Conservation (phyloP, 1,284 basidiomycete genomes). For the Puccinia horiana region DNA sequence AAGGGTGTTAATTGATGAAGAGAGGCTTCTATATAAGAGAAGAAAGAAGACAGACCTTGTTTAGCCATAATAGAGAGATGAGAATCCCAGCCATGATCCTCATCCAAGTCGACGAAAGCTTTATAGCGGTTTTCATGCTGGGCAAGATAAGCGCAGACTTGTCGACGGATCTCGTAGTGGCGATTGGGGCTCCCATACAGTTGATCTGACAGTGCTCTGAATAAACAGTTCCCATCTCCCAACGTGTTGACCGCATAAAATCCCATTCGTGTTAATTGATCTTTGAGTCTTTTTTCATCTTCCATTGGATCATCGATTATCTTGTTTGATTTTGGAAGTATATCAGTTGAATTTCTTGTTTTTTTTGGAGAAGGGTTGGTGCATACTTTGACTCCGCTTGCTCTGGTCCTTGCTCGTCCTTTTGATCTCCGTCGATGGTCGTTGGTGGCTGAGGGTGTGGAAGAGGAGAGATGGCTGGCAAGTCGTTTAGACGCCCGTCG, state of each 20-base stretch:
- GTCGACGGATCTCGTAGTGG: slow-evolving; percentile 70
- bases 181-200: slow-evolving; percentile 73
- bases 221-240: slow-evolving; percentile 85
- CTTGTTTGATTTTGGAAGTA: too few relatives aligned
- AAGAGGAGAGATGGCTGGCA: not conserved
- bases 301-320: slow-evolving; percentile 35
- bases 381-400: slow-evolving; percentile 38
- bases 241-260: slow-evolving; percentile 63
- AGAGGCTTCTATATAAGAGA: not conserved
- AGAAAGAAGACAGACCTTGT: slow-evolving; percentile 64
- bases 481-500: slow-evolving; percentile 4
- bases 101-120: slow-evolving; percentile 83
- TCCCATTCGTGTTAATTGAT: slow-evolving; percentile 52
- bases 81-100: slow-evolving; percentile 64
- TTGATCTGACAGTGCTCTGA: slow-evolving; percentile 76
- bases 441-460: not conserved
- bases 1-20: not conserved
- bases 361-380: not conserved
- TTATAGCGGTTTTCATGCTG: slow-evolving; percentile 72
- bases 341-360: not conserved
- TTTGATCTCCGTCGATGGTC: slow-evolving; percentile 1
- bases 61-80: slow-evolving; percentile 75
- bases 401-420: slow-evolving; percentile 39
- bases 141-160: slow-evolving; percentile 80
- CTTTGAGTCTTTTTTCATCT: slow-evolving; percentile 21